These are phyloP conservation scores for Boletus tylopilopsis DNA, from an alignment of 768 basidiomycete genomes.

Conservation along the genomic window DNA sequence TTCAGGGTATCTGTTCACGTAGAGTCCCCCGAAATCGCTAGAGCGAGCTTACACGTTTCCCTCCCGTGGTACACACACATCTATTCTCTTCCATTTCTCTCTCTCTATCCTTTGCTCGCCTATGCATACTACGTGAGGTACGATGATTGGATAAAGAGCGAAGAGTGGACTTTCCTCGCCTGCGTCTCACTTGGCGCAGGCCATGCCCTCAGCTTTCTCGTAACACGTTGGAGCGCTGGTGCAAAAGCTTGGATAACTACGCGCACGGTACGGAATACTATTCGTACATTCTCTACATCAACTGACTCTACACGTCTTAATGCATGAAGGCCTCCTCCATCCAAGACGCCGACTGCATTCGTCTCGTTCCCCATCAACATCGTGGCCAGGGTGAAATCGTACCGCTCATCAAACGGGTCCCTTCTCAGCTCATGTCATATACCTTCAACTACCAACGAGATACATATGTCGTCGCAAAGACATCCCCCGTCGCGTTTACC, in stretches of 20 bases:
- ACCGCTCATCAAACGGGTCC: conserved; percentile 57
- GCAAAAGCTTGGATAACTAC: conserved; percentile 82
- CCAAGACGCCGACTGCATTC: conserved; percentile 74
- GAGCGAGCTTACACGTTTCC: conserved; percentile 61
- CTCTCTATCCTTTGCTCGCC: conserved; percentile 75
- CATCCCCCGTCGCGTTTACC: conserved; percentile 58
- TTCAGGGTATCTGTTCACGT: conserved; percentile 47
- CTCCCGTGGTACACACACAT: conserved; percentile 69
- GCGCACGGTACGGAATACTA: conserved; percentile 62
- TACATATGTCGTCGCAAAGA: conserved; percentile 72
- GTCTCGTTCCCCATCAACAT: conserved; percentile 74
- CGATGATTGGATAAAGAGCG: conserved; percentile 85
- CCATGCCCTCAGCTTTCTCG: conserved; percentile 89
- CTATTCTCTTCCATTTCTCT: conserved; percentile 76
- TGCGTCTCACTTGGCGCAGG: conserved; percentile 80
- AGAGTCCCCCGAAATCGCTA: conserved; percentile 62
- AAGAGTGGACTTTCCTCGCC: conserved; percentile 97
- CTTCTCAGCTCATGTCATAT: conserved; percentile 57
- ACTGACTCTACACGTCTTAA: not conserved
- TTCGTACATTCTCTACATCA: conserved; percentile 1
- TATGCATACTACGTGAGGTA: conserved; percentile 93
- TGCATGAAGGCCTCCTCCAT: conserved; percentile 52
- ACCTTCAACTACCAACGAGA: conserved; percentile 95
- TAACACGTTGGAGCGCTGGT: conserved; percentile 84
- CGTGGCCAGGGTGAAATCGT: conserved; percentile 92